Evolutionary conservation across 148 eudicot species (phyloP).

Genomic region (Agrostemma githago): DNA sequence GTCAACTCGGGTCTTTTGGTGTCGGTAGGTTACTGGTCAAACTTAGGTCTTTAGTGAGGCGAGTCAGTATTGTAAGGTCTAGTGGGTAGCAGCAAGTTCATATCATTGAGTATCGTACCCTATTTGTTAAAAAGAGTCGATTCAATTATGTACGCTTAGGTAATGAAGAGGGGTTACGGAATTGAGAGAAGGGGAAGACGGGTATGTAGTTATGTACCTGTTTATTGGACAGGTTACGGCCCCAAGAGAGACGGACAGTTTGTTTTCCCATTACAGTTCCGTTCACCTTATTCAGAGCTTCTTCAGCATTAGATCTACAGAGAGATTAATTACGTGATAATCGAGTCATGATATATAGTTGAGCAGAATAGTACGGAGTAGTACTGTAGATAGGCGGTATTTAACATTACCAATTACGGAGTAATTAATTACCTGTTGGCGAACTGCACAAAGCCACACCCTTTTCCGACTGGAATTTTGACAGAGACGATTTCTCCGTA

Average conservation of each 20-base stretch:
- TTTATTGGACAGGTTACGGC: constrained; percentile 87
- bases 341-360: not conserved
- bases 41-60: no score
- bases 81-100: no score
- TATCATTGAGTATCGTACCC: no score
- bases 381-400: no score
- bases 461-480: constrained; percentile 89
- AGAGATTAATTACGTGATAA: not conserved
- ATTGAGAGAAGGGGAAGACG: not conserved
- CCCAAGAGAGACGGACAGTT: constrained; percentile 97
- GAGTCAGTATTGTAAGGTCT: no score
- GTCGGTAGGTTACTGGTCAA: no score
- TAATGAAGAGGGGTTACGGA: not conserved
- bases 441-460: constrained; percentile 96
- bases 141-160: no score
- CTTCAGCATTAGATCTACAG: constrained; percentile 77
- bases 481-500: constrained; percentile 91
- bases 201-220: constrained; percentile 45
- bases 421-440: constrained; percentile 69
- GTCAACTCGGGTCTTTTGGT: no score
- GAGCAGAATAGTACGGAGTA: not conserved
- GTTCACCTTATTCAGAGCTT: constrained; percentile 78
- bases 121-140: no score
- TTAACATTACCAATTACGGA: not conserved
- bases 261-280: constrained; percentile 91